phyloP scores from a whole-genome alignment of 164 flowering plant species.

The Liriodendron chinense region DNA sequence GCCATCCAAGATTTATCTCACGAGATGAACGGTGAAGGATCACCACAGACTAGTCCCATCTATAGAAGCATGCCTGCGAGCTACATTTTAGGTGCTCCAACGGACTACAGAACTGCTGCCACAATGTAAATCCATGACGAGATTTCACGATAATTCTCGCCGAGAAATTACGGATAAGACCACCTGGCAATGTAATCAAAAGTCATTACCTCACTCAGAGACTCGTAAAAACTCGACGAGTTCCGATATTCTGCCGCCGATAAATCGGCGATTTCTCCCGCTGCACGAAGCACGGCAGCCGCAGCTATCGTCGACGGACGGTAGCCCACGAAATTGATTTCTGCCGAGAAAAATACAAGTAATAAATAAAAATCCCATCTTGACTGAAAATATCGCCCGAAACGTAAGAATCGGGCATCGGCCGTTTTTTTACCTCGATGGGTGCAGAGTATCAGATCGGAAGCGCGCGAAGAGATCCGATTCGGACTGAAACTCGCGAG shows the following conservation, averaged over 20 bases:
- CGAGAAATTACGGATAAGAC: too few relatives aligned
- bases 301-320: slow-evolving; percentile 59
- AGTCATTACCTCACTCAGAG: slow-evolving; percentile 33
- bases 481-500: neutral
- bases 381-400: neutral
- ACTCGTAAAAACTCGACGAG: slow-evolving; percentile 20
- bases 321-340: slow-evolving; percentile 48
- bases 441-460: slow-evolving; percentile 52
- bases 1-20: too few relatives aligned
- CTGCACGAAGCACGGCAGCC: slow-evolving; percentile 48
- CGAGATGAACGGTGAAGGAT: too few relatives aligned
- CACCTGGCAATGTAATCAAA: too few relatives aligned
- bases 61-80: too few relatives aligned
- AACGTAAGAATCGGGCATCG: neutral
- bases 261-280: slow-evolving; percentile 18
- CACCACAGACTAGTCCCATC: too few relatives aligned
- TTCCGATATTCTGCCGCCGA: slow-evolving; percentile 4
- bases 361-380: neutral
- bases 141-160: too few relatives aligned
- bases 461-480: slow-evolving; percentile 26
- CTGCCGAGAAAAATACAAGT: slow-evolving; percentile 16
- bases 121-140: too few relatives aligned
- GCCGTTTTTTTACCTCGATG: slow-evolving; percentile 35
- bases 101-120: too few relatives aligned
- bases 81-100: too few relatives aligned